Conservation (phyloP, 1,284 basidiomycete species). For the Moesziomyces sp. region DNA sequence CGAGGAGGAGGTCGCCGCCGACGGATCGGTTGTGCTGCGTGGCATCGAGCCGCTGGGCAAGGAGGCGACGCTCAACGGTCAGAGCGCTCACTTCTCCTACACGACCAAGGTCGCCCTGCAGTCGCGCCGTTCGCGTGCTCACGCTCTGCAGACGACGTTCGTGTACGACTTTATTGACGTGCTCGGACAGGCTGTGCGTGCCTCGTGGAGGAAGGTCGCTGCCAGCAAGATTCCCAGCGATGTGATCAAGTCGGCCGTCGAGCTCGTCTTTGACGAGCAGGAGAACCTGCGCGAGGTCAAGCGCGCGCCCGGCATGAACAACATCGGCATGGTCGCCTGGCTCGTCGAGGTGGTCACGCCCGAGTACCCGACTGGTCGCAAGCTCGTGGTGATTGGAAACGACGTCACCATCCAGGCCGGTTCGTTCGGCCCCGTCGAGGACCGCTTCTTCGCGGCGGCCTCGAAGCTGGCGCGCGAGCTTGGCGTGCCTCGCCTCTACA, state of each 20-base stretch:
- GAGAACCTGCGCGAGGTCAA: slow-evolving; percentile 88
- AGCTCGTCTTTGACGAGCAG: slow-evolving; percentile 83
- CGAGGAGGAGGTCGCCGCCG: slow-evolving; percentile 96
- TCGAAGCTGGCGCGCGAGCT: slow-evolving; percentile 89
- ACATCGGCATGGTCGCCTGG: slow-evolving; percentile 98
- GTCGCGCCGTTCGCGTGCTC: slow-evolving; percentile 98
- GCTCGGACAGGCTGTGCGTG: slow-evolving; percentile 94
- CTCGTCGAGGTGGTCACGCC: slow-evolving; percentile 92
- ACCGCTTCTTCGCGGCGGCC: slow-evolving; percentile 94
- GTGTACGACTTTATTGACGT: slow-evolving; percentile 98
- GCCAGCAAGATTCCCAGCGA: slow-evolving; percentile 56
- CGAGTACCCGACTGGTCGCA: slow-evolving; percentile 89
- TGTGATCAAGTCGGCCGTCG: slow-evolving; percentile 70
- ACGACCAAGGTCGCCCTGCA: slow-evolving; percentile 98
- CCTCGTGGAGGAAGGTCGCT: slow-evolving; percentile 85
- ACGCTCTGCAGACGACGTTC: slow-evolving; percentile 97
- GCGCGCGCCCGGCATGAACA: slow-evolving; percentile 91
- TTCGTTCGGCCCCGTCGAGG: slow-evolving; percentile 94
- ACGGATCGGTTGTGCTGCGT: slow-evolving; percentile 91
- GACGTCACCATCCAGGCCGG: slow-evolving; percentile 99
- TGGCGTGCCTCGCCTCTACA: slow-evolving; percentile 92
- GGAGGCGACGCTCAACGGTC: slow-evolving; percentile 55
- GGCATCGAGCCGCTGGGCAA: slow-evolving; percentile 69
- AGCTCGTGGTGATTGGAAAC: slow-evolving; percentile 90
- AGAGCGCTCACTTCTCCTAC: slow-evolving; percentile 73